Base-by-base conservation (phyloP, 306 rosid genomes). In the Rosa rugosa region DNA sequence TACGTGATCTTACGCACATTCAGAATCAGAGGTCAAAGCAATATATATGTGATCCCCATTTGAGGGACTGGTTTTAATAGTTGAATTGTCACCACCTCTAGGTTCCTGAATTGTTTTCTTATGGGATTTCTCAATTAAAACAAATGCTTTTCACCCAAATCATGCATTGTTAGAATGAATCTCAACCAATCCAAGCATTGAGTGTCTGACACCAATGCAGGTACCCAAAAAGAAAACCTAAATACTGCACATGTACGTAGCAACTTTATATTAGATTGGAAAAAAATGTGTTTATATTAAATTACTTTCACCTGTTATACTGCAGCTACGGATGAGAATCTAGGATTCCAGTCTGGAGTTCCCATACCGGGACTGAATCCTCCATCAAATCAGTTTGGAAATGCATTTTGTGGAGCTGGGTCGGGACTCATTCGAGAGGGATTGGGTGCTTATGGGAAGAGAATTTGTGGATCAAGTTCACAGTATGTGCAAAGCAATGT, bases 401-500 rank as follows among this genome's bases (percentile, higher is more conserved):
- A 71, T 83, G 83, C 88, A 63, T 85, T 87, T 76, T 87, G 83
- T 80, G 92, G 83, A 71, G 83, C 87, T 18, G 85, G 97, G 69
- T 84, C 97, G 5, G 91, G 90, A 57, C 91, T 89, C 51, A 86
- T 91, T 51, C 79, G 85, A 77, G 90, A 92, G 44, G 92, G 93
- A 54, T 75, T 91, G 84, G 94, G 89, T 77, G 91, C 90, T 9
- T 89, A 86, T 78, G 94, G 90, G 11, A 91, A 89, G 59, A 91
- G 78, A 53, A 82, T 91, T 51, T 85, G 88, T 7, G 97, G 93
- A 20, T 91, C 97, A 0, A 84, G 97, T 80, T 86, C 94, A 47
- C 91, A 88, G 82, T 91, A 91, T 79, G 94, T 91, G 72, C 93
- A 86, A 81, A 91, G 97, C 88, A 89, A 91, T 75, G 97, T 91